phyloP scores from a whole-genome alignment of 495 filamentous ascomycete species.

The Annulohypoxylon bovei region DNA sequence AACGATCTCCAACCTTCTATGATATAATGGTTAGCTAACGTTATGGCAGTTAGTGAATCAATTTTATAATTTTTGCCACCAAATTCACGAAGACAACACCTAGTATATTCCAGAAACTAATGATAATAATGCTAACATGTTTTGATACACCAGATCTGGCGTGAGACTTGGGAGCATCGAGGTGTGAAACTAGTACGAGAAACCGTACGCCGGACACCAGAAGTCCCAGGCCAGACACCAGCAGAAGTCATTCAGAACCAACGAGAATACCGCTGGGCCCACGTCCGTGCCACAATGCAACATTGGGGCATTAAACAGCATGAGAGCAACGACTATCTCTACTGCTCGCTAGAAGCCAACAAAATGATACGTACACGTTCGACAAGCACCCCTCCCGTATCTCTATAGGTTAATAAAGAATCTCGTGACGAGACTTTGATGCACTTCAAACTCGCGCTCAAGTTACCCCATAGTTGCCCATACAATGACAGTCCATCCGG shows the following conservation, averaged over 20 bases:
- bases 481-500: neutral
- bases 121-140: too few relatives aligned
- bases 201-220: neutral
- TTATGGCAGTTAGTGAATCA: too few relatives aligned
- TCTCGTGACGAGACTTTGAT: conserved; percentile 12
- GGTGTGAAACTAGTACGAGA: neutral
- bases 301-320: neutral
- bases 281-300: neutral
- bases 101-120: too few relatives aligned
- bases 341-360: neutral
- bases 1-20: too few relatives aligned
- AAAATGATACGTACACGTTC: neutral
- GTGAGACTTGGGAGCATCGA: conserved; percentile 18
- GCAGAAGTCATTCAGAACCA: neutral
- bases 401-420: conserved; percentile 13
- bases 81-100: too few relatives aligned
- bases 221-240: too few relatives aligned
- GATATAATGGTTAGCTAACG: too few relatives aligned
- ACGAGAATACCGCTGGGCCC: neutral
- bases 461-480: neutral
- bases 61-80: too few relatives aligned
- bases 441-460: neutral
- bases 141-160: conserved; percentile 32
- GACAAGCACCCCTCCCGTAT: neutral
- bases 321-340: neutral